Evolutionary conservation across 2,329 filamentous ascomycete genomes (phyloP).

Genomic region (Knufia fluminis): DNA sequence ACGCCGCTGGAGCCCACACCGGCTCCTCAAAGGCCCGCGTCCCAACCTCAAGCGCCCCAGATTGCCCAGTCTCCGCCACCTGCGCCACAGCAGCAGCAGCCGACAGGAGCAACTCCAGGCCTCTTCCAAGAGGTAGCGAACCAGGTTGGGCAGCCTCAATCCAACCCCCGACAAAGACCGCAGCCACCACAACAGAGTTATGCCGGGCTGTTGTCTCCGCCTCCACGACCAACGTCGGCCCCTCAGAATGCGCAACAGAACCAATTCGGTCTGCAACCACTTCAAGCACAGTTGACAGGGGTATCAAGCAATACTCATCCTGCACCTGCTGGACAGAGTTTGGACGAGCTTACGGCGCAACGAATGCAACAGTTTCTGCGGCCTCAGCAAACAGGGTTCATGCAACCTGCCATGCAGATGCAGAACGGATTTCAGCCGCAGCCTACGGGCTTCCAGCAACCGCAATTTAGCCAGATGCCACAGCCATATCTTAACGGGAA

Average conservation of each 20-base stretch:
- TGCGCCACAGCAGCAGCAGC: conserved; percentile 33
- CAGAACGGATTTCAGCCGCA: conserved; percentile 36
- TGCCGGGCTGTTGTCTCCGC: conserved; percentile 61
- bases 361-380: conserved; percentile 53
- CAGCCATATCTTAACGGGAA: conserved; percentile 37
- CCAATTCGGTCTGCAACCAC: conserved; percentile 61
- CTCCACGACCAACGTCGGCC: conserved; percentile 76
- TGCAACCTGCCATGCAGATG: conserved; percentile 29
- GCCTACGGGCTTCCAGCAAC: conserved; percentile 41
- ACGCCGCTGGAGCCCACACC: conserved; percentile 49
- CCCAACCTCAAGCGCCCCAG: conserved; percentile 16
- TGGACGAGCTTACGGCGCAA: conserved; percentile 62
- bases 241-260: conserved; percentile 67
- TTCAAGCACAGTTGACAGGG: conserved; percentile 81
- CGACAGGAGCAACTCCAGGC: conserved; percentile 37
- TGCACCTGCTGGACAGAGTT: conserved; percentile 64
- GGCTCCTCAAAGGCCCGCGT: conserved; percentile 34
- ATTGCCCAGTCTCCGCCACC: conserved; percentile 26
- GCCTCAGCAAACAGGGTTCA: conserved; percentile 57
- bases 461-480: conserved; percentile 41
- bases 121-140: conserved; percentile 43
- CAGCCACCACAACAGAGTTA: conserved; percentile 50
- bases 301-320: conserved; percentile 50
- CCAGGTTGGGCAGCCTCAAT: conserved; percentile 22
- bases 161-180: conserved; percentile 56